Evolutionary conservation across 139 green algal genomes (phyloP).

Genomic region (Chlorella ohadii): DNA sequence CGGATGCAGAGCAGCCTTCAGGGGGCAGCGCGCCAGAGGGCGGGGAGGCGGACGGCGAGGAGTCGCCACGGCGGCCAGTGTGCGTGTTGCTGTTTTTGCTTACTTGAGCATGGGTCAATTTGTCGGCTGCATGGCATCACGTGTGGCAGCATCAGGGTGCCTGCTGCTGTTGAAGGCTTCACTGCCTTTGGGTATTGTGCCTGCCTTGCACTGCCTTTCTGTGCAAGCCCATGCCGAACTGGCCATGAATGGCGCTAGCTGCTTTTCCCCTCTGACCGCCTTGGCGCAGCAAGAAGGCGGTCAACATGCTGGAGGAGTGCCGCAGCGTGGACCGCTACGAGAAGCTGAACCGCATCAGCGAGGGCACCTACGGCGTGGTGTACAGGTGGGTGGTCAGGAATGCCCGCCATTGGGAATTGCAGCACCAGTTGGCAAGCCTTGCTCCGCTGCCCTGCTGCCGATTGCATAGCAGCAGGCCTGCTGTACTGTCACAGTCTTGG

Average conservation of each 20-base stretch:
- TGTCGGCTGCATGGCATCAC: too few species aligned
- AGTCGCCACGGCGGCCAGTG: neutral
- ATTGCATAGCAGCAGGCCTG: too few species aligned
- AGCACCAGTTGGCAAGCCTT: too few species aligned
- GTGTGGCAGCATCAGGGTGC: too few species aligned
- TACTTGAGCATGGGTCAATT: too few species aligned
- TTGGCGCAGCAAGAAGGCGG: conserved; percentile 6
- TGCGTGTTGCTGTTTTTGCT: neutral
- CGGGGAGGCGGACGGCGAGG: neutral
- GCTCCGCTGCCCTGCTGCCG: too few species aligned
- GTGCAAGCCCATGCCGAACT: too few species aligned
- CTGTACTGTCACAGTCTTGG: too few species aligned
- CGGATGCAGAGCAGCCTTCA: neutral
- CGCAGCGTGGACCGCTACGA: conserved; percentile 89
- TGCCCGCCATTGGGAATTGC: neutral
- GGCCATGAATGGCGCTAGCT: too few species aligned
- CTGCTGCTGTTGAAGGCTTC: neutral
- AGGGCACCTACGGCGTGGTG: conserved; percentile 95
- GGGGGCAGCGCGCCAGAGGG: neutral
- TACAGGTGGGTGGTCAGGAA: conserved; percentile 52
- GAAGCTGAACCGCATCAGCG: conserved; percentile 81
- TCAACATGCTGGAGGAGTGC: conserved; percentile 77
- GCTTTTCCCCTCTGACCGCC: neutral
- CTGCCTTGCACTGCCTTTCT: neutral
- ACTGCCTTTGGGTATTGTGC: neutral